phyloP scores from a whole-genome alignment of 192 early-diverging fungal genomes.

The Backusella mclennaniae region DNA sequence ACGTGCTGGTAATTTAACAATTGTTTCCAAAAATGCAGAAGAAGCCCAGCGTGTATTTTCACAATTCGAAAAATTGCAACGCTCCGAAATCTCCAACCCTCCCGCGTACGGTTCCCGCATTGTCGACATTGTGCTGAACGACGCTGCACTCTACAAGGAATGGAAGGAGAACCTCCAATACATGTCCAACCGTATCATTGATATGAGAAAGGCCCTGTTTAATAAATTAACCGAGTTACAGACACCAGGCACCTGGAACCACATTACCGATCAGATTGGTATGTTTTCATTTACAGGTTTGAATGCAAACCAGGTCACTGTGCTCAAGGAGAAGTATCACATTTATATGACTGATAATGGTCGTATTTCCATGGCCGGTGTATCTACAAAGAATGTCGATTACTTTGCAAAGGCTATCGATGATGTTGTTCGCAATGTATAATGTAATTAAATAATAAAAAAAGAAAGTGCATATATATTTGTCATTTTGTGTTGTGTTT shows the following conservation, averaged over 20 bases:
- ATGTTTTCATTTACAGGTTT: constrained; percentile 97
- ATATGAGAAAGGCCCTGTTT: constrained; percentile 78
- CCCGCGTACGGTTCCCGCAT: constrained; percentile 89
- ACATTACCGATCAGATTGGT: constrained; percentile 94
- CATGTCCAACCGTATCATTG: constrained; percentile 91
- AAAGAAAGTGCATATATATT: neutral
- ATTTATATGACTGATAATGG: constrained; percentile 95
- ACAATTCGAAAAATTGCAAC: constrained; percentile 82
- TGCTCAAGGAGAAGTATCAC: constrained; percentile 83
- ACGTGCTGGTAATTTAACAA: constrained; percentile 83
- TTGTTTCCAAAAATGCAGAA: constrained; percentile 59
- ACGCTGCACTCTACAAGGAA: constrained; percentile 73
- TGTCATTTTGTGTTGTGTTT: neutral
- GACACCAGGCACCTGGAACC: constrained; percentile 95
- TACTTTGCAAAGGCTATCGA: constrained; percentile 91
- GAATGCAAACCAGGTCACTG: constrained; percentile 67
- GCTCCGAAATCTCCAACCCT: constrained; percentile 88
- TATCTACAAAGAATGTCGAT: constrained; percentile 84
- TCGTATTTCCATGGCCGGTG: constrained; percentile 93
- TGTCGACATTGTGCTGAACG: constrained; percentile 81
- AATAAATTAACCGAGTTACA: constrained; percentile 63
- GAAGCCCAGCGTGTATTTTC: constrained; percentile 61
- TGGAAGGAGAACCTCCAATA: constrained; percentile 73
- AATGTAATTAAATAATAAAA: neutral
- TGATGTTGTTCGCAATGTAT: constrained; percentile 80